Evolutionary conservation across 768 basidiomycete genomes (phyloP).

Genomic region (Termitomyces sp.): DNA sequence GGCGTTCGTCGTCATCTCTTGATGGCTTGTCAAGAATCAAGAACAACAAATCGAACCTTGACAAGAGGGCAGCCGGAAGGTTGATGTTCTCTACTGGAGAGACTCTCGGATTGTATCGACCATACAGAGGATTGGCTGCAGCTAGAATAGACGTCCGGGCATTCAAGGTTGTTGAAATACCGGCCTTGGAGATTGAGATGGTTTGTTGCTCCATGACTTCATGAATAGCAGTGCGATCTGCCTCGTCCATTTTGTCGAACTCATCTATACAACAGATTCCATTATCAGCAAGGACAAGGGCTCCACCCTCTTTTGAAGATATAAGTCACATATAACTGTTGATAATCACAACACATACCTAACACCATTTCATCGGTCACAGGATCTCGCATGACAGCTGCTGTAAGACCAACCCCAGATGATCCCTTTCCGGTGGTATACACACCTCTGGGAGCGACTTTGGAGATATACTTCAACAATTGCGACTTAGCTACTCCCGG

Average conservation of each 20-base stretch:
- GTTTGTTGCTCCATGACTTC: conserved; percentile 99
- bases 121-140: conserved; percentile 96
- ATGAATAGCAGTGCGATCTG: conserved; percentile 96
- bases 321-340: not conserved
- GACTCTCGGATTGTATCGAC: conserved; percentile 95
- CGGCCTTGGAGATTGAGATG: conserved; percentile 98
- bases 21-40: conserved; percentile 95
- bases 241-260: conserved; percentile 99
- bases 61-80: conserved; percentile 91
- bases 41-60: conserved; percentile 95
- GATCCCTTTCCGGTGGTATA: conserved; percentile 99
- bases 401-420: conserved; percentile 97
- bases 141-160: conserved; percentile 97
- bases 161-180: conserved; percentile 97
- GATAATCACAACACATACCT: conserved; percentile 45
- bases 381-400: conserved; percentile 98
- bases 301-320: conserved; percentile 80
- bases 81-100: conserved; percentile 99
- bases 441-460: conserved; percentile 94
- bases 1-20: conserved; percentile 90
- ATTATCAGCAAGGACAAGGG: conserved; percentile 97
- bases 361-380: conserved; percentile 99
- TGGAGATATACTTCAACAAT: conserved; percentile 95
- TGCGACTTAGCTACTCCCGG: conserved; percentile 99
- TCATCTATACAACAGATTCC: conserved; percentile 99